These are phyloP conservation scores for Bipolaris bicolor DNA, from an alignment of 2,329 filamentous ascomycete genomes.

Conservation along the genomic window DNA sequence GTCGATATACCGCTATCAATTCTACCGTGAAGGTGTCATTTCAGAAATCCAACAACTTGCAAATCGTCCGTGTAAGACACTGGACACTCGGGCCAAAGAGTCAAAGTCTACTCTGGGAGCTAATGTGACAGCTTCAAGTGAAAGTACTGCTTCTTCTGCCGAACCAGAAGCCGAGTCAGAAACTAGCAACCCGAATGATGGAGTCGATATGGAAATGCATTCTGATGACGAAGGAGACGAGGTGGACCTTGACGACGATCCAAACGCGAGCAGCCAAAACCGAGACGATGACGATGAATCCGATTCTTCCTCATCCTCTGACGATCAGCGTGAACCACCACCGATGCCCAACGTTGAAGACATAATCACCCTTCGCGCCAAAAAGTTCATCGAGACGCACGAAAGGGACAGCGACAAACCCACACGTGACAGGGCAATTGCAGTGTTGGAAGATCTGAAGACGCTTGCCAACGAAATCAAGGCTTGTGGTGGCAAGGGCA, in stretches of 20 bases:
- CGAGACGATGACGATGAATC: conserved; percentile 68
- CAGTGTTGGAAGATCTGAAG: conserved; percentile 76
- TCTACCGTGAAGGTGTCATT: conserved; percentile 96
- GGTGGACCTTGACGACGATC: conserved; percentile 59
- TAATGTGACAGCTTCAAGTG: conserved; percentile 32
- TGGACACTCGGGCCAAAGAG: conserved; percentile 39
- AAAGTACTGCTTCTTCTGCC: conserved; percentile 28
- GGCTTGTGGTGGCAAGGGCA: conserved; percentile 65
- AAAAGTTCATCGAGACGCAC: conserved; percentile 82
- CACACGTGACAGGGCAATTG: conserved; percentile 78
- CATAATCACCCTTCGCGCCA: conserved; percentile 76
- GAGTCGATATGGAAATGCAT: conserved; percentile 59
- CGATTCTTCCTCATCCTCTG: conserved; percentile 64
- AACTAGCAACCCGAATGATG: conserved; percentile 61
- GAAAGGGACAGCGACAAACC: conserved; percentile 75
- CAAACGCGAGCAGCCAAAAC: conserved; percentile 65
- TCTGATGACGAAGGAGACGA: conserved; percentile 61
- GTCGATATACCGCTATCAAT: conserved; percentile 90
- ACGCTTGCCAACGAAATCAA: conserved; percentile 74
- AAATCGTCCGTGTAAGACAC: conserved; percentile 50
- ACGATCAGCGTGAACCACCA: conserved; percentile 26
- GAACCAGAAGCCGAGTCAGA: conserved; percentile 51
- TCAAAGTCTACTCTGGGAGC: conserved; percentile 33
- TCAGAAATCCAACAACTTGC: conserved; percentile 86
- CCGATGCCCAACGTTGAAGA: conserved; percentile 64